Percentiles rank a stretch among this genome's conserved stretches.
Conservation (phyloP, 352 stramenopile species). For the Phytopythium cucurbitacearum region DNA sequence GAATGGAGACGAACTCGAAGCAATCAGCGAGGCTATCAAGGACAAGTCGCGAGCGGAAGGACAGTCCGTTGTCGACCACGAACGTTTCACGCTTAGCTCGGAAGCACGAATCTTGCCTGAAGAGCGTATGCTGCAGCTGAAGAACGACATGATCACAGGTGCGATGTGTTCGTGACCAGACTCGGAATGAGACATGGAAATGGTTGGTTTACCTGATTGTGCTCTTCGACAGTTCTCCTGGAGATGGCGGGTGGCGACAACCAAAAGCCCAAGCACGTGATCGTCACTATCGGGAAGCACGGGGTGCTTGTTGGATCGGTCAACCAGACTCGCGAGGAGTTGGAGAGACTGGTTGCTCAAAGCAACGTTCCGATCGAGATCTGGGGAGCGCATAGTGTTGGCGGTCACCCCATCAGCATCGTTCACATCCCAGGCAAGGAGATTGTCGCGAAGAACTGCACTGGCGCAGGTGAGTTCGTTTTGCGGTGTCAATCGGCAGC, state of each 20-base stretch:
- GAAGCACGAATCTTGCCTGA: constrained; percentile 37
- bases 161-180: not conserved
- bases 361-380: constrained; percentile 42
- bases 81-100: constrained; percentile 49
- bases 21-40: constrained; percentile 62
- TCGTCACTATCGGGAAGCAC: constrained; percentile 78
- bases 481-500: not conserved
- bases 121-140: constrained; percentile 49
- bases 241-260: constrained; percentile 56
- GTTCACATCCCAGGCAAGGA: constrained; percentile 58
- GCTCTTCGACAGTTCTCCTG: constrained; percentile 31
- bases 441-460: constrained; percentile 67
- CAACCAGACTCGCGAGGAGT: constrained; percentile 17
- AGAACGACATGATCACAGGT: constrained; percentile 69
- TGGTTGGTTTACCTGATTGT: constrained; percentile 1
- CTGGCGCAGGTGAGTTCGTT: constrained; percentile 46
- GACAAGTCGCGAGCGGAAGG: constrained; percentile 17
- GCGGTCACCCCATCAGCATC: constrained; percentile 38
- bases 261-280: constrained; percentile 49
- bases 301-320: constrained; percentile 66
- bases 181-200: not conserved
- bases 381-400: constrained; percentile 51
- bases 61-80: constrained; percentile 12
- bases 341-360: constrained; percentile 13
- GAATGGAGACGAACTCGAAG: constrained; percentile 69